Evolutionary conservation across 2,329 filamentous ascomycete species (phyloP).

Genomic region (Zymoseptoria brevis): DNA sequence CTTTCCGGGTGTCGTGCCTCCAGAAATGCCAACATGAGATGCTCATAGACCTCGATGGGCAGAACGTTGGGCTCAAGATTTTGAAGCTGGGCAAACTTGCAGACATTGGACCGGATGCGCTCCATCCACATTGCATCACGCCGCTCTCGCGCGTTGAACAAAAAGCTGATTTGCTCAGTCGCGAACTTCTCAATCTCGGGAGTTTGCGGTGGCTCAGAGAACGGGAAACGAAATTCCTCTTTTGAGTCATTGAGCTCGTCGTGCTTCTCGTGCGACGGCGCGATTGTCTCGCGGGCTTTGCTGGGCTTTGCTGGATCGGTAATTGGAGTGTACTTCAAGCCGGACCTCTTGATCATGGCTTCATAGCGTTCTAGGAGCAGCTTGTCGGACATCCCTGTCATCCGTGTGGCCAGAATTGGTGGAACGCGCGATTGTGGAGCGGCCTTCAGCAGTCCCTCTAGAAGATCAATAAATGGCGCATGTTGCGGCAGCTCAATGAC

Average conservation of each 20-base stretch:
- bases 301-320: too few relatives aligned
- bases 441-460: constrained; percentile 1
- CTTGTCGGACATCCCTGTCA: background rate
- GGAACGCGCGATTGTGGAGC: constrained; percentile 1
- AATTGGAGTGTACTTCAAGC: background rate
- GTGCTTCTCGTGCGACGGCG: background rate
- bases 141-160: constrained; percentile 6
- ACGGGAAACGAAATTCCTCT: background rate
- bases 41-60: constrained; percentile 27
- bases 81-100: constrained; percentile 1
- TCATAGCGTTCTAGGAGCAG: constrained; percentile 1
- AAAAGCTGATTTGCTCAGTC: constrained; percentile 1
- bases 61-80: constrained; percentile 8
- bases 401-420: background rate
- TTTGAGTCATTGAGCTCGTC: background rate
- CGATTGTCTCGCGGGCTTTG: too few relatives aligned
- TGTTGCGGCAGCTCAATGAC: background rate
- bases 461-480: constrained; percentile 1
- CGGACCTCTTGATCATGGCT: background rate
- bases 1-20: constrained; percentile 33
- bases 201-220: background rate
- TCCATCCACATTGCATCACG: constrained; percentile 3
- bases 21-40: constrained; percentile 43
- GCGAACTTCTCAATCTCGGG: constrained; percentile 8
- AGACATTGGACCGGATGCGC: constrained; percentile 5